These are phyloP conservation scores for Penicillium canariense DNA, from an alignment of 495 filamentous ascomycete species.

Conservation along the genomic window DNA sequence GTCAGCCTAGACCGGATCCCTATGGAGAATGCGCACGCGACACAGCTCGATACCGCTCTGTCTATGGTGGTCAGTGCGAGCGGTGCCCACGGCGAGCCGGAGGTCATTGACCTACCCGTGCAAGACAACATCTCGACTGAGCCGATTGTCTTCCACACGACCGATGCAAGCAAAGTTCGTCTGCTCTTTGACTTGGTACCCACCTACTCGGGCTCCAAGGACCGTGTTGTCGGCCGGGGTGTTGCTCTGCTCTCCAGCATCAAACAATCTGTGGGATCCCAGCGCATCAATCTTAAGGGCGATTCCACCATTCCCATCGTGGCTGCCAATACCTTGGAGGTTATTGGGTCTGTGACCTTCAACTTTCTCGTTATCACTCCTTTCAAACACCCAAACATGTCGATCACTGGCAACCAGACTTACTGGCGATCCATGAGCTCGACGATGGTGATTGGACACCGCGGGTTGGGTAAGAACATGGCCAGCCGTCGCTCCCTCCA, in stretches of 20 bases:
- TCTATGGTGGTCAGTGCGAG: conserved; percentile 90
- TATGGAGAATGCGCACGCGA: conserved; percentile 80
- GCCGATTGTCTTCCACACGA: conserved; percentile 82
- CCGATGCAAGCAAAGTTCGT: conserved; percentile 76
- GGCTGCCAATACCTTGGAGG: conserved; percentile 73
- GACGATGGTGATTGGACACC: conserved; percentile 92
- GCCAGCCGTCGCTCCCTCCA: conserved; percentile 79
- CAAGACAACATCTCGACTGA: conserved; percentile 92
- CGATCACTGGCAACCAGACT: conserved; percentile 81
- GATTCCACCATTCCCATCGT: conserved; percentile 91
- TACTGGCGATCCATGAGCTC: conserved; percentile 88
- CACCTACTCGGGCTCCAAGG: conserved; percentile 90
- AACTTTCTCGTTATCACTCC: conserved; percentile 95
- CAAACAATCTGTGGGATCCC: conserved; percentile 73
- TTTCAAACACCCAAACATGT: conserved; percentile 91
- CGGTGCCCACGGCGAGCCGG: conserved; percentile 81
- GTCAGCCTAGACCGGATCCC: conserved; percentile 90
- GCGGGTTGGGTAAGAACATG: conserved; percentile 89
- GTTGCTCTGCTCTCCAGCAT: conserved; percentile 87
- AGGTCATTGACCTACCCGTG: conserved; percentile 86
- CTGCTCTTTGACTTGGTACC: conserved; percentile 93
- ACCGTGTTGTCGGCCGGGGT: conserved; percentile 84
- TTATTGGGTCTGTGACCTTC: conserved; percentile 93
- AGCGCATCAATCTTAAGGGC: conserved; percentile 85
- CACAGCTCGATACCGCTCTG: conserved; percentile 88